phyloP scores from a whole-genome alignment of 495 filamentous ascomycete species.

The Annulohypoxylon moriforme region DNA sequence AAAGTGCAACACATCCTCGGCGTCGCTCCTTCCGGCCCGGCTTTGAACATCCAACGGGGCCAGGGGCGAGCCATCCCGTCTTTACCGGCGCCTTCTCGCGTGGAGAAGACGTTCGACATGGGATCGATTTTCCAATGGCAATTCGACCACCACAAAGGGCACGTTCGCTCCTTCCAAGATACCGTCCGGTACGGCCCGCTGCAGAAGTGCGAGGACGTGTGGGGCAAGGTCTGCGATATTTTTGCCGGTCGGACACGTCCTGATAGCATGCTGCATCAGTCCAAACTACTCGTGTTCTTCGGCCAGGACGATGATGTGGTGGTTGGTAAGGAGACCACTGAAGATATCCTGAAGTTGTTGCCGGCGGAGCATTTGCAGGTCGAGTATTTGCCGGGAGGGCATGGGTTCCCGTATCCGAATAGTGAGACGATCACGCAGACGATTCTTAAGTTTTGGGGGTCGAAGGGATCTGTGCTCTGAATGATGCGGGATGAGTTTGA shows the following conservation, averaged over 20 bases:
- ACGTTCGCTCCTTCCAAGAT: slow-evolving; percentile 45
- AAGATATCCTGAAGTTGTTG: slow-evolving; percentile 43
- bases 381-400: slow-evolving; percentile 39
- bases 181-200: slow-evolving; percentile 44
- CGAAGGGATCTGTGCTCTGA: no score
- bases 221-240: slow-evolving; percentile 42
- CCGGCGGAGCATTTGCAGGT: slow-evolving; percentile 35
- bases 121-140: slow-evolving; percentile 47
- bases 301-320: slow-evolving; percentile 41
- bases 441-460: slow-evolving; percentile 32
- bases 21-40: slow-evolving; percentile 22
- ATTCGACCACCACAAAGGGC: slow-evolving; percentile 48
- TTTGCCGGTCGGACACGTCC: slow-evolving; percentile 37
- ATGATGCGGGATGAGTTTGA: no score
- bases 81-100: slow-evolving; percentile 14
- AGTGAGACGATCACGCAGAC: slow-evolving; percentile 29
- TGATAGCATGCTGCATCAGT: slow-evolving; percentile 25
- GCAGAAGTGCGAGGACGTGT: slow-evolving; percentile 38
- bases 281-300: slow-evolving; percentile 45
- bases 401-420: slow-evolving; percentile 45
- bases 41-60: slow-evolving; percentile 20
- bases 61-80: slow-evolving; percentile 10
- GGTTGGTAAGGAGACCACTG: slow-evolving; percentile 33
- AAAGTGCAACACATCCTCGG: slow-evolving; percentile 30
- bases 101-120: slow-evolving; percentile 37